These are phyloP conservation scores for Dactylonectria estremocensis DNA, from an alignment of 2,329 filamentous ascomycete genomes.

Conservation along the genomic window DNA sequence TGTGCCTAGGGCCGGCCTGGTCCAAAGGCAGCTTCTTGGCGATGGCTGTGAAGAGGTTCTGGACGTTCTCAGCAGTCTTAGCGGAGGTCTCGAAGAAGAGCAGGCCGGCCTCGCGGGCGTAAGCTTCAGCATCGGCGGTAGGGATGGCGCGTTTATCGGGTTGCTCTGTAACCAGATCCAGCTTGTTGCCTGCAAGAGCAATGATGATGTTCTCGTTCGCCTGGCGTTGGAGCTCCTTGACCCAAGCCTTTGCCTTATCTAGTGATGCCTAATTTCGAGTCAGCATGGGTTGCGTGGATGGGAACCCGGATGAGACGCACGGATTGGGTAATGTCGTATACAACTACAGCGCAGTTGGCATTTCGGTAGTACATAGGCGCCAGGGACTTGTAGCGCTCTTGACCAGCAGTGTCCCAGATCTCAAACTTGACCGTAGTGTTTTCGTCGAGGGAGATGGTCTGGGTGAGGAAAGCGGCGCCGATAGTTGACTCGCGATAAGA, in stretches of 20 bases:
- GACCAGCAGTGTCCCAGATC: constrained; percentile 99
- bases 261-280: constrained; percentile 80
- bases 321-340: constrained; percentile 99
- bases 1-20: constrained; percentile 92
- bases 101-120: constrained; percentile 92
- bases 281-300: constrained; percentile 25
- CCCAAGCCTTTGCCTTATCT: constrained; percentile 99
- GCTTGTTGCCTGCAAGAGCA: constrained; percentile 96
- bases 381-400: constrained; percentile 98
- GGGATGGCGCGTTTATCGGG: constrained; percentile 96
- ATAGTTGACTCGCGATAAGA: constrained; percentile 97
- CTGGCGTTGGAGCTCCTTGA: constrained; percentile 98
- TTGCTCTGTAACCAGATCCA: constrained; percentile 94
- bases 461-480: constrained; percentile 97
- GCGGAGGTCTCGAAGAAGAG: constrained; percentile 99
- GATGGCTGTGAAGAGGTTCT: constrained; percentile 96
- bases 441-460: constrained; percentile 98
- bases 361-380: constrained; percentile 99
- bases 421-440: constrained; percentile 99
- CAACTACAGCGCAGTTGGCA: constrained; percentile 98
- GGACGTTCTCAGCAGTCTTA: constrained; percentile 96
- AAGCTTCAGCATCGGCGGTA: constrained; percentile 92
- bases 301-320: constrained; percentile 69
- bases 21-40: constrained; percentile 98
- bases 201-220: constrained; percentile 99